A percentile compares a stretch with the other conserved stretches of the same genome.
phyloP scores from a whole-genome alignment of 2,329 filamentous ascomycete species.

The Aspergillus candidus region DNA sequence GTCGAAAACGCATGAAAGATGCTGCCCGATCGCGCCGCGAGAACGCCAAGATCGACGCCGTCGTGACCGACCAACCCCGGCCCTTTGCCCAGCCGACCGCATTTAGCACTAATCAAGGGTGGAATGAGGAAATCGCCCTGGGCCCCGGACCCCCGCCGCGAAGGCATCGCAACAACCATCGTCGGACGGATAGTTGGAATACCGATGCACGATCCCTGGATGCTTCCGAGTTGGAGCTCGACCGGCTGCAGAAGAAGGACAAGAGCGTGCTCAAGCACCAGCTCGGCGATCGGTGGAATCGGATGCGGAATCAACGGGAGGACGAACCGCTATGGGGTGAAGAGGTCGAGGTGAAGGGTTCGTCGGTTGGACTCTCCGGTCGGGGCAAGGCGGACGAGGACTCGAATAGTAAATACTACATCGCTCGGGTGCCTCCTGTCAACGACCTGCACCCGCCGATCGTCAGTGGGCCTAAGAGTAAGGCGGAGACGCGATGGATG shows the following conservation, averaged over 20 bases:
- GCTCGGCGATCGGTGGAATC: conserved; percentile 63
- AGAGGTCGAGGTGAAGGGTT: conserved; percentile 46
- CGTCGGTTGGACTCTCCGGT: conserved; percentile 47
- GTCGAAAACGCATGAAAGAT: conserved; percentile 63
- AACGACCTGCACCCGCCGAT: conserved; percentile 84
- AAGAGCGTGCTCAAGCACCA: conserved; percentile 37
- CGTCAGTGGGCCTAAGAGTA: conserved; percentile 65
- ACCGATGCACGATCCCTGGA: conserved; percentile 46
- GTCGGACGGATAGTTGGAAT: conserved; percentile 54
- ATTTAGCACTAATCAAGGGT: conserved; percentile 82
- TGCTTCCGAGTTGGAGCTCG: conserved; percentile 24
- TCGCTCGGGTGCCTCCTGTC: conserved; percentile 61
- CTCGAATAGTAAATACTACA: conserved; percentile 53
- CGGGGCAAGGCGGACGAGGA: conserved; percentile 32
- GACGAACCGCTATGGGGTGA: conserved; percentile 84
- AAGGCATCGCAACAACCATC: conserved; percentile 47
- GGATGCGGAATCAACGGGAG: conserved; percentile 73
- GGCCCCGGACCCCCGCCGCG: conserved; percentile 67
- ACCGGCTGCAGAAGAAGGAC: conserved; percentile 38
- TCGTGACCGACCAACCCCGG: conserved; percentile 59
- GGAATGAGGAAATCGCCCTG: conserved; percentile 77
- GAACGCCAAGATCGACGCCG: conserved; percentile 56
- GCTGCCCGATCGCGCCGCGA: conserved; percentile 63
- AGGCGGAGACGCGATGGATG: conserved; percentile 80
- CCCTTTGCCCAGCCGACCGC: conserved; percentile 70